Evolutionary conservation across 2,329 filamentous ascomycete genomes (phyloP).

Genomic region (Aspergillus quadrilineatus): DNA sequence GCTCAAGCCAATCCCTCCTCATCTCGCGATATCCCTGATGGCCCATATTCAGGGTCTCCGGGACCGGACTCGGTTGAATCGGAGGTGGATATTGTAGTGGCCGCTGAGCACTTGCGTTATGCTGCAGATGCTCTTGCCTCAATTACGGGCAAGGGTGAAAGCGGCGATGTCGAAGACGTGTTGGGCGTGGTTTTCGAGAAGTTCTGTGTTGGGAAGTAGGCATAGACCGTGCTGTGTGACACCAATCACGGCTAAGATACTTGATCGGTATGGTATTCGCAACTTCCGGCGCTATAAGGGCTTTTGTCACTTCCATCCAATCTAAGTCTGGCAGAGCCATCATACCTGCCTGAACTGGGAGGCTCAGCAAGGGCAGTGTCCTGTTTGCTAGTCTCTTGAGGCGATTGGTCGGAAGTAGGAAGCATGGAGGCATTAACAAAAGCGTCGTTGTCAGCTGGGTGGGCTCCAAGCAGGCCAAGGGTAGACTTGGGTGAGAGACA

Average conservation of each 20-base stretch:
- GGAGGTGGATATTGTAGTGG: conserved; percentile 76
- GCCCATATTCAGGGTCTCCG: conserved; percentile 15
- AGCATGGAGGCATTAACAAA: too few species aligned
- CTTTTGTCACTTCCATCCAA: too few species aligned
- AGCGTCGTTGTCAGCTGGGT: too few species aligned
- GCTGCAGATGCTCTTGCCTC: conserved; percentile 77
- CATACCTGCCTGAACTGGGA: too few species aligned
- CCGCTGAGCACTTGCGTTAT: conserved; percentile 81
- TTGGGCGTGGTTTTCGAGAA: conserved; percentile 97
- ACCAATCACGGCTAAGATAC: not conserved
- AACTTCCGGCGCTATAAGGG: too few species aligned
- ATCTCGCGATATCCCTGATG: conserved; percentile 9
- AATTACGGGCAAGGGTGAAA: conserved; percentile 83
- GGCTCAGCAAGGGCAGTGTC: too few species aligned
- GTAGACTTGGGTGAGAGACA: too few species aligned
- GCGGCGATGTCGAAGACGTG: conserved; percentile 90
- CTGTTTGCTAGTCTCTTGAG: too few species aligned
- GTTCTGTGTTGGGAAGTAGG: conserved; percentile 54
- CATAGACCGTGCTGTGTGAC: not conserved
- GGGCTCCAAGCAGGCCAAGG: too few species aligned
- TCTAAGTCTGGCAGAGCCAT: too few species aligned
- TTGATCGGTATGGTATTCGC: too few species aligned
- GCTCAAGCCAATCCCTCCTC: conserved; percentile 55
- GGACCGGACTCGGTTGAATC: conserved; percentile 19
- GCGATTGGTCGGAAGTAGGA: too few species aligned